Evolutionary conservation across 2,329 filamentous ascomycete genomes (phyloP).

Genomic region (Fusarium sarcochroum): DNA sequence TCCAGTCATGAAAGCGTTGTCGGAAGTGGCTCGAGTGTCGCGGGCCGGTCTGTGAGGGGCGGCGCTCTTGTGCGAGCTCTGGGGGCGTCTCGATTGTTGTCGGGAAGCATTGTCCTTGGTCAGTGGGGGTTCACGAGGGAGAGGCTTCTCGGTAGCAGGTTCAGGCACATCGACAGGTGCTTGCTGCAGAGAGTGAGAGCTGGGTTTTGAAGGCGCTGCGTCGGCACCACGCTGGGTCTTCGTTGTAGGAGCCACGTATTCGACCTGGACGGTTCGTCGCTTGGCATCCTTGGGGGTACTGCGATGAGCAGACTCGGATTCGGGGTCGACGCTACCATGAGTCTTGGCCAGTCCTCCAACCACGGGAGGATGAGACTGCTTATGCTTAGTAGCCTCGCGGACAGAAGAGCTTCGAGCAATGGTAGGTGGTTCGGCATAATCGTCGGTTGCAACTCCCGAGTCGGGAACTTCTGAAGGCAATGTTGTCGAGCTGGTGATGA

Average conservation of each 20-base stretch:
- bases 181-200: conserved; percentile 53
- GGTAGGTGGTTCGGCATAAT: conserved; percentile 68
- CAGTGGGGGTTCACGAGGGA: conserved; percentile 70
- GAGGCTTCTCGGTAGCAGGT: conserved; percentile 66
- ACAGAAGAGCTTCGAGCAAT: conserved; percentile 93
- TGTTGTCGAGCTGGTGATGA: conserved; percentile 96
- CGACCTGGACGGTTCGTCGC: conserved; percentile 94
- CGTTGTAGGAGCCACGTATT: conserved; percentile 94
- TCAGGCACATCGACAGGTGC: conserved; percentile 58
- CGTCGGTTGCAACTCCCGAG: conserved; percentile 74
- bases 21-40: conserved; percentile 56
- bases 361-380: conserved; percentile 62
- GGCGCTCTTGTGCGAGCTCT: conserved; percentile 61
- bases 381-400: conserved; percentile 84
- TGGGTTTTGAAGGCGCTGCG: conserved; percentile 43
- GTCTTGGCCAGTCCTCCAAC: conserved; percentile 79
- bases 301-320: conserved; percentile 69
- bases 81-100: conserved; percentile 59
- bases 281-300: conserved; percentile 87
- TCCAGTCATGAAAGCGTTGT: conserved; percentile 61
- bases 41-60: conserved; percentile 47
- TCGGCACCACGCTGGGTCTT: conserved; percentile 80
- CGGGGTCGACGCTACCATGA: conserved; percentile 79
- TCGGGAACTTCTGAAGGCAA: conserved; percentile 88
- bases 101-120: conserved; percentile 60